phyloP scores from a whole-genome alignment of 139 green algal species.

The Closterium sp. region DNA sequence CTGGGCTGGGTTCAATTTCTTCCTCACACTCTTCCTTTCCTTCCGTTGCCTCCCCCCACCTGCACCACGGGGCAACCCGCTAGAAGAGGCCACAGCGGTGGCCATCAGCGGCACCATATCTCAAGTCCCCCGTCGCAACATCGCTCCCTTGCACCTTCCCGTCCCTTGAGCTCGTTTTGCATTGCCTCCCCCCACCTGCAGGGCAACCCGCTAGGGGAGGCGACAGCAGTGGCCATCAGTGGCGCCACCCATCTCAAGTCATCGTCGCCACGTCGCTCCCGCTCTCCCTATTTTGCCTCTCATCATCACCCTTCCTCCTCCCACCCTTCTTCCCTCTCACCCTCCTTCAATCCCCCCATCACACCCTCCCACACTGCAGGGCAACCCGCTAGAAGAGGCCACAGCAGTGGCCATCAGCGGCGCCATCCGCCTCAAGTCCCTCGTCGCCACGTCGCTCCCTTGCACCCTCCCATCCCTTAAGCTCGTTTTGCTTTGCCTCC shows the following conservation, averaged over 20 bases:
- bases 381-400: conserved; percentile 32
- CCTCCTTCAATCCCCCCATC: no score
- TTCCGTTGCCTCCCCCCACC: no score
- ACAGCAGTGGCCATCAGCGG: conserved; percentile 13
- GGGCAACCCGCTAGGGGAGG: conserved; percentile 33
- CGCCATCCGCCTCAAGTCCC: neutral
- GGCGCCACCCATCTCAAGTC: neutral
- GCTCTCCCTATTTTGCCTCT: neutral
- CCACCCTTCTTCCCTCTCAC: no score
- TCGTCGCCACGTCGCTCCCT: conserved; percentile 24
- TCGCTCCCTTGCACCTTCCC: no score
- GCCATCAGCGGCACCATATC: neutral
- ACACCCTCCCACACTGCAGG: neutral
- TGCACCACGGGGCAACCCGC: neutral
- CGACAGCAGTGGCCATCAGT: conserved; percentile 5
- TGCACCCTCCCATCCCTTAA: no score
- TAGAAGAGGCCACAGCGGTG: neutral
- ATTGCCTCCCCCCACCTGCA: neutral
- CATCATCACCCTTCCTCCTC: neutral
- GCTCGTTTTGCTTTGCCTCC: no score
- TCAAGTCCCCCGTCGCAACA: no score
- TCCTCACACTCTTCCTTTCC: no score
- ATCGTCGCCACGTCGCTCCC: conserved; percentile 25
- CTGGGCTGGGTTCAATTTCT: no score
- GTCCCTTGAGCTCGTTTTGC: no score